Evolutionary conservation across 257 asterid species (phyloP), one percentile per base, ranked within the genome.

Genomic region (Mitragyna speciosa): DNA sequence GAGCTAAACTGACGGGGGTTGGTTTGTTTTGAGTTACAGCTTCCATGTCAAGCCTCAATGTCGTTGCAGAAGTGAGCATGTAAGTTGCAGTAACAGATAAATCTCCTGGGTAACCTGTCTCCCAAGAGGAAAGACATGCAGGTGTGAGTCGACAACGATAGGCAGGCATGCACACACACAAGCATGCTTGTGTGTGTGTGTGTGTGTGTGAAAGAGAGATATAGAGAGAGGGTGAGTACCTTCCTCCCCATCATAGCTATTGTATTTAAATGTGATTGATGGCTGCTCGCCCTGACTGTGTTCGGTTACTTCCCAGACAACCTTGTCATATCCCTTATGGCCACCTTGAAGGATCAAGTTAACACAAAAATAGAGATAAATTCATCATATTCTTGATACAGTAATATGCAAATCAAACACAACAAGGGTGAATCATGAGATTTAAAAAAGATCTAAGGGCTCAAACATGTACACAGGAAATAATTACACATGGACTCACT

Each of bases 41-140:
- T 86, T 89, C 98, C 99, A 96, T 96, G 88, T 96, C 98, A 7
- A 96, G 99, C 80, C 92, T 88, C 93, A 94, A 73, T 51, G 97
- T 83, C 1, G 97, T 91, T 79, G 90, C 91, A 39, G 96, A 88
- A 43, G 90, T 82, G 58, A 96, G 98, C 0, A 97, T 89, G 68
- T 96, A 94, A 0, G 96, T 90, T 7, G 96, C 98, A 0, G 90
- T 89, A 75, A 94, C 81, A 22, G 89, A 80, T 80, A 96, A 92
- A 83, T 90, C 91, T 2, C 99, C 99, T 6, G 98, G 99, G 80
- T 91, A 96, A 86, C 99, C 99, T 96, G 89, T 80, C 26, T 76
- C 72, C 58, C n/a, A 78, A 69, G 78, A 70, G 72, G 73, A 79
- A 73, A 65, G 56, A 54, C 47, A 73, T 24, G 61, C 15, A 31